Evolutionary conservation across 2,329 filamentous ascomycete genomes (phyloP).

Genomic region (Xylaria sp.): DNA sequence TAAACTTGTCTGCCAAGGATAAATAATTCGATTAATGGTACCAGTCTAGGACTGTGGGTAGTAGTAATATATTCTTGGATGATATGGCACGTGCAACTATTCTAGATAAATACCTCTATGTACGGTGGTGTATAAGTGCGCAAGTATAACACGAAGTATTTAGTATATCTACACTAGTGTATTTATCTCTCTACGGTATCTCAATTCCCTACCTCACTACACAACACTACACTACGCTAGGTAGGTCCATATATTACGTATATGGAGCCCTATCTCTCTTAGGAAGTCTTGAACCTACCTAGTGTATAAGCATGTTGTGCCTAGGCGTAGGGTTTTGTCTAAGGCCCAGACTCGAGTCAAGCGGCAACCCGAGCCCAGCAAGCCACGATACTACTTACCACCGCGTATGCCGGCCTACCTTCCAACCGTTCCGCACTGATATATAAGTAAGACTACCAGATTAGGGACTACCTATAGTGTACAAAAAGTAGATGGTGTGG

Average conservation of each 20-base stretch:
- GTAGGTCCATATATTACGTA: too few species aligned
- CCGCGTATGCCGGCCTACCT: not conserved
- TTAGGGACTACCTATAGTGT: not conserved
- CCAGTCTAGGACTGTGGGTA: constrained; percentile 1
- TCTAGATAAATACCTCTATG: not conserved
- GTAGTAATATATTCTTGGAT: constrained; percentile 5
- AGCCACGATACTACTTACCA: too few species aligned
- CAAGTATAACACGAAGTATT: not conserved
- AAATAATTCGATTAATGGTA: constrained; percentile 8
- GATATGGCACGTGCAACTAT: constrained; percentile 18
- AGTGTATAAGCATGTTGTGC: too few species aligned
- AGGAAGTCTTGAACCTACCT: too few species aligned
- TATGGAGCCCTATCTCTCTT: too few species aligned
- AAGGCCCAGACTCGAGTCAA: constrained; percentile 1
- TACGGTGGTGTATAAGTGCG: not conserved
- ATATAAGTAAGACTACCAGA: not conserved
- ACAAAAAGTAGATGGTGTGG: not conserved
- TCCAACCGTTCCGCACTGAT: not conserved
- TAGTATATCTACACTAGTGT: too few species aligned
- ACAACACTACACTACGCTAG: too few species aligned
- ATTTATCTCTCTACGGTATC: not conserved
- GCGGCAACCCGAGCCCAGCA: not conserved
- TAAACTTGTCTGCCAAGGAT: not conserved
- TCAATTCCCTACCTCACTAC: not conserved
- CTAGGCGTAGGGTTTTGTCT: not conserved